Evolutionary conservation across 2,329 filamentous ascomycete genomes (phyloP).

Genomic region (Aspergillus latus): DNA sequence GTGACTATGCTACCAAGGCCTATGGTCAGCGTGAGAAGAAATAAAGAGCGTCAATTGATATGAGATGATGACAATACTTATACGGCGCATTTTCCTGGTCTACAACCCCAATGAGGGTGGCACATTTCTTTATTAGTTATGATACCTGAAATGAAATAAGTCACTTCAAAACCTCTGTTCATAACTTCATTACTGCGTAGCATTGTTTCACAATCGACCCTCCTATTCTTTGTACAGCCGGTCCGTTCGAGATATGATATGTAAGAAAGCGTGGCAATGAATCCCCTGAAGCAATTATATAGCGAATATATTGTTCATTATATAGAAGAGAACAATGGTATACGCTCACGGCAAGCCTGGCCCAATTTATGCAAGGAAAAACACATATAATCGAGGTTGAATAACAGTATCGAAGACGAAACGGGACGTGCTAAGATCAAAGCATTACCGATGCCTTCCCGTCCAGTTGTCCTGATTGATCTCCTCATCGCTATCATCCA

Average conservation of each 20-base stretch:
- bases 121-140: conserved; percentile 14
- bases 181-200: too few relatives aligned
- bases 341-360: not conserved
- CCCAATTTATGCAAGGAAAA: not conserved
- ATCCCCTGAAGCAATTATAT: too few relatives aligned
- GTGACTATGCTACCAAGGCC: conserved; percentile 92
- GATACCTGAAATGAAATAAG: conserved; percentile 23
- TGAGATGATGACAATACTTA: conserved; percentile 17
- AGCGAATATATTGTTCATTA: not conserved
- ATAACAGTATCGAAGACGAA: conserved; percentile 1
- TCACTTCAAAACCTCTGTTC: not conserved
- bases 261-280: too few relatives aligned
- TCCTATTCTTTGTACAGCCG: too few relatives aligned
- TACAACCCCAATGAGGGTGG: conserved; percentile 1
- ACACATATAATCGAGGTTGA: not conserved
- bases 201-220: too few relatives aligned
- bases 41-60: conserved; percentile 2
- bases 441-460: conserved; percentile 26
- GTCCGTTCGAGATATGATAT: too few relatives aligned
- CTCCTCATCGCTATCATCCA: conserved; percentile 70
- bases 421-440: not conserved
- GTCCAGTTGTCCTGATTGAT: conserved; percentile 28
- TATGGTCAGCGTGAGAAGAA: conserved; percentile 69
- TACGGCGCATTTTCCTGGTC: conserved; percentile 17
- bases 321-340: not conserved